Base-by-base conservation (phyloP, 2,329 filamentous ascomycete species). In the Coleophoma crateriformis region DNA sequence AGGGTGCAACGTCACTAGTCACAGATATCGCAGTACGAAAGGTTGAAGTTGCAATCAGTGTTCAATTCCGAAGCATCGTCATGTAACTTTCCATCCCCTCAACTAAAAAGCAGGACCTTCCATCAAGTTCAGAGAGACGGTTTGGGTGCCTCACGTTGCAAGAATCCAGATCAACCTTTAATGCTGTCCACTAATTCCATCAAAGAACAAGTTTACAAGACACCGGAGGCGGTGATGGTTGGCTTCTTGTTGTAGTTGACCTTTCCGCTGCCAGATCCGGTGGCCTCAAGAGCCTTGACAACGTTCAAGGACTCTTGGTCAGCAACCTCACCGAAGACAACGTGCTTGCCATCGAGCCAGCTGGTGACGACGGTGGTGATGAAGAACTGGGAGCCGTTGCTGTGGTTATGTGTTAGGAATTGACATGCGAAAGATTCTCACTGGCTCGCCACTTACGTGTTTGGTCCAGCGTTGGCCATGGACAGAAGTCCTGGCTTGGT, bases 311-410 rank as follows among this genome's bases (percentile, higher is more conserved):
- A 67, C 34, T 59, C 45, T 2, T 58, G 34, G 51, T 78, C 75
- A 51, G 73, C 73, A 43, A 91, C 86, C 74, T 88, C 77, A 67
- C 88, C 89, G 73, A 94, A 94, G 68, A 94, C 88, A 64, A 94
- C 88, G 74, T 94, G 88, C 70, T 86, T 86, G 66, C 81, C 82
- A 69, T 94, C 80, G 61, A 94, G 78, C 79, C 95, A 95, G 49
- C 85, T 84, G 53, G 94, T 97, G 53, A 84, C 79, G 46, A 95
- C 90, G 50, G 92, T 97, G 64, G 92, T 97, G 68, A 97, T 76
- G 79, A 97, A 97, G 81, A 97, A 97, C 73, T 97, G 92, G 46
- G 89, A 95, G 64, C 94, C 94, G 75, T 99, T 99, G 71, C 94
- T 96, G 55, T 72, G 73, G 19, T 19, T 19, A 11, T 74, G 75